Evolutionary conservation across 2,329 filamentous ascomycete species (phyloP).

Genomic region (Aspergillus candidus): DNA sequence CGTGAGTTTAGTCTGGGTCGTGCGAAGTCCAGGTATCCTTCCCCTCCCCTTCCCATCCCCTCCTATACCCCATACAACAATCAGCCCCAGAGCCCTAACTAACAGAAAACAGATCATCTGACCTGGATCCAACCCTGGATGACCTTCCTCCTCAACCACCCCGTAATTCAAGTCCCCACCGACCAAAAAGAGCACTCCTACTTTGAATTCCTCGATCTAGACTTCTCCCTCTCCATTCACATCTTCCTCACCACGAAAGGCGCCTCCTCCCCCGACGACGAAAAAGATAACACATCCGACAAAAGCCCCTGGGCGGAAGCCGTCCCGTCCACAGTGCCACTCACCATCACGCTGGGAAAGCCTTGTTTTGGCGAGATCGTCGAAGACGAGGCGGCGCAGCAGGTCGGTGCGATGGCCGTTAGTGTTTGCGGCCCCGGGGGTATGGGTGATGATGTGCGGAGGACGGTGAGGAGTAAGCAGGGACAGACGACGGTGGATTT

Average conservation of each 20-base stretch:
- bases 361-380: constrained; percentile 22
- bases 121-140: constrained; percentile 33
- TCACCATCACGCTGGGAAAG: constrained; percentile 22
- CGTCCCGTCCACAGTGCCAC: constrained; percentile 20
- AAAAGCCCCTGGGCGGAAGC: constrained; percentile 22
- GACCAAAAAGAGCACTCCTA: constrained; percentile 19
- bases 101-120: constrained; percentile 22
- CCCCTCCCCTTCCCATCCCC: no score
- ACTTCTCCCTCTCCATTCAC: constrained; percentile 23
- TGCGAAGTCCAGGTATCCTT: constrained; percentile 26
- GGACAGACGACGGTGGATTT: constrained; percentile 28
- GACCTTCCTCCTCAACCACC: constrained; percentile 24
- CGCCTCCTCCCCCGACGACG: constrained; percentile 5
- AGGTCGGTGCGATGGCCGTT: constrained; percentile 32
- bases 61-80: no score
- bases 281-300: constrained; percentile 20
- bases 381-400: constrained; percentile 21
- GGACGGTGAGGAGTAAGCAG: constrained; percentile 25
- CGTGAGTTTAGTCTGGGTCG: constrained; percentile 28
- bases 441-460: constrained; percentile 33
- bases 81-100: not conserved
- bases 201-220: constrained; percentile 18
- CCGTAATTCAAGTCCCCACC: constrained; percentile 16
- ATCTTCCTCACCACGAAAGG: constrained; percentile 24
- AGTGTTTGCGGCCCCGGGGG: constrained; percentile 35